phyloP scores from a whole-genome alignment of 257 asterid genomes.

The Thymus quinquecostatus region DNA sequence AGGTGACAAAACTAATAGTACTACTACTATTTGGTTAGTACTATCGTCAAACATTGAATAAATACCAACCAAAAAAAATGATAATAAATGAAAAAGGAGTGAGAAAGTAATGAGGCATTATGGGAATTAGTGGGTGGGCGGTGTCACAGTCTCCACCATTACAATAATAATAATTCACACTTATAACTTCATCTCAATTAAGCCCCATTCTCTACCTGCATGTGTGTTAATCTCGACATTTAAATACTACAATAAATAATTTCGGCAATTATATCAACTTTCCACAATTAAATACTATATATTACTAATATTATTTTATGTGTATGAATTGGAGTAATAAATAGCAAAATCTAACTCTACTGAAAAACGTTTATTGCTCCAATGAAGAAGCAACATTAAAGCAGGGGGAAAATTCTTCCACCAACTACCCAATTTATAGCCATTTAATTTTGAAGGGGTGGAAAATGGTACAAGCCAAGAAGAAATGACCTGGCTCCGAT shows the following conservation, averaged over 20 bases:
- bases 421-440: conserved; percentile 38
- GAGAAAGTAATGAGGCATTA: conserved; percentile 29
- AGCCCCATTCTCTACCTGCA: conserved; percentile 18
- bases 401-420: conserved; percentile 22
- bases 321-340: not conserved
- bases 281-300: not conserved
- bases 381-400: conserved; percentile 35
- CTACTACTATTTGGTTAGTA: not conserved
- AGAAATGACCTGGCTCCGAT: not conserved
- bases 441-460: not conserved
- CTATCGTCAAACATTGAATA: not conserved
- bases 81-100: conserved; percentile 21
- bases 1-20: not conserved
- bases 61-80: conserved; percentile 4
- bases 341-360: not conserved
- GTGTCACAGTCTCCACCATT: conserved; percentile 33
- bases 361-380: not conserved
- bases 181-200: not conserved
- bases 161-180: conserved; percentile 13
- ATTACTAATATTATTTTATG: not conserved
- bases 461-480: conserved; percentile 5
- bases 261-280: not conserved
- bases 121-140: conserved; percentile 35
- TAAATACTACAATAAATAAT: not conserved
- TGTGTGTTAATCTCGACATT: not conserved